Evolutionary conservation across 129 eudicot species (phyloP), one percentile per base, ranked within the genome.

Genomic region (Lactuca saligna): DNA sequence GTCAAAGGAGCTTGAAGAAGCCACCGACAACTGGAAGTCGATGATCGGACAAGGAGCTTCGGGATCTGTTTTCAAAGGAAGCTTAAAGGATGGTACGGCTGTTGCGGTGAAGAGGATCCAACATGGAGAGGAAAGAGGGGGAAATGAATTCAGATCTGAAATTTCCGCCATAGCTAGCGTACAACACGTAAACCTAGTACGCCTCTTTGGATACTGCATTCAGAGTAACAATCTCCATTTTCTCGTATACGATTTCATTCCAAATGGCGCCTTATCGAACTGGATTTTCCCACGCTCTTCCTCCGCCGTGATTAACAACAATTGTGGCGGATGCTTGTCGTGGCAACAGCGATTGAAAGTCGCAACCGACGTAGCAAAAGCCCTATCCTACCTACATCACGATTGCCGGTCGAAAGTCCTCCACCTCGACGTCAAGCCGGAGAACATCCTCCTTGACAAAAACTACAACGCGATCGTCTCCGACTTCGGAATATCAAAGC

Each of bases 341-440:
- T 87, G 95, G 91, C 63, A 75, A 12, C 70, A 75, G 69, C 71
- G 95, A 44, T 17, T 29, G 13, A 65, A 72, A 16, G 88, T 88
- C 29, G 87, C 85, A 9, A 41, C 80, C 7, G 97, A 91, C 68
- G 96, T 91, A 4, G 96, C 96, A 0, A 88, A 80, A 70, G 97
- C 87, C 3, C 70, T 91, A 13, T 86, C 94, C 14, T 91, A 91
- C 56, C 68, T 91, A 6, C 97, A 88, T n/a, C 88, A 88, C 25
- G 97, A 91, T 78, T 91, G 97, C 50, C 50, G 93, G n/a, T 83
- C 90, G 1, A 73, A 87, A 48, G 79, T 91, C 10, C 71, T 88
- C 7, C 96, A 88, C 20, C 83, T 91, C 0, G 97, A 91, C 66
- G 82, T 91, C 3, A 91, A 91, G 71, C 97, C 96, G 2, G 96